A percentile compares a stretch with the other conserved stretches of the same genome.
phyloP scores from a whole-genome alignment of 2,329 filamentous ascomycete genomes.

The Colletotrichum lini region DNA sequence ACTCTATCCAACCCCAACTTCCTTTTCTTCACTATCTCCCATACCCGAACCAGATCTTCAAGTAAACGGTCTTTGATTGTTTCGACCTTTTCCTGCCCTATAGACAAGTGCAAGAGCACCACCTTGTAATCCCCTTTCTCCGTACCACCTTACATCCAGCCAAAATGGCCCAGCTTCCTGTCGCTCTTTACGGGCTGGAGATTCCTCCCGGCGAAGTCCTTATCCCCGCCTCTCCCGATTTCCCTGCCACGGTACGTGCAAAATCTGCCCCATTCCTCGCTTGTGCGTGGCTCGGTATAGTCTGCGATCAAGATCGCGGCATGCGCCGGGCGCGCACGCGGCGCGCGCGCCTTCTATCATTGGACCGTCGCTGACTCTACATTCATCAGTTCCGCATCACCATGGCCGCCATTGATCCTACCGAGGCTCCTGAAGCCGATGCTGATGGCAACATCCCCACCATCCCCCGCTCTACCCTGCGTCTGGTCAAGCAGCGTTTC shows the following conservation, averaged over 20 bases:
- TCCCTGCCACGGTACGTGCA: constrained; percentile 84
- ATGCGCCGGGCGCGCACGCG: constrained; percentile 13
- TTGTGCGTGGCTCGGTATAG: not conserved
- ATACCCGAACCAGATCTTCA: constrained; percentile 8
- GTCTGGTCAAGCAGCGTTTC: constrained; percentile 84
- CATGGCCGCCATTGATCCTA: constrained; percentile 98
- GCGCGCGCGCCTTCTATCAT: not conserved
- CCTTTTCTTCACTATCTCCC: constrained; percentile 22
- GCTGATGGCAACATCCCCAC: constrained; percentile 72
- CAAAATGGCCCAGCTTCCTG: constrained; percentile 70
- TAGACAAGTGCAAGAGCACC: constrained; percentile 31
- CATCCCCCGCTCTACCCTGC: constrained; percentile 86
- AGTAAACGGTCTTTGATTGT: constrained; percentile 28
- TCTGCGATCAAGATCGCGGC: not conserved
- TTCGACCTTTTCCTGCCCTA: constrained; percentile 42
- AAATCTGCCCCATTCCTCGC: constrained; percentile 2
- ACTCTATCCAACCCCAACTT: constrained; percentile 37
- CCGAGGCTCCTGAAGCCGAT: constrained; percentile 78
- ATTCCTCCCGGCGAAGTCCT: constrained; percentile 88
- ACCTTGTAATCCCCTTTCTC: constrained; percentile 17
- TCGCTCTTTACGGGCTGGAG: constrained; percentile 92
- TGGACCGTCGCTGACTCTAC: constrained; percentile 49
- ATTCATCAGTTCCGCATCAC: constrained; percentile 87
- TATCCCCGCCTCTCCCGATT: constrained; percentile 83
- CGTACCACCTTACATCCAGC: constrained; percentile 7